Evolutionary conservation across 345 rosid species (phyloP).

Genomic region (Heritiera littoralis): DNA sequence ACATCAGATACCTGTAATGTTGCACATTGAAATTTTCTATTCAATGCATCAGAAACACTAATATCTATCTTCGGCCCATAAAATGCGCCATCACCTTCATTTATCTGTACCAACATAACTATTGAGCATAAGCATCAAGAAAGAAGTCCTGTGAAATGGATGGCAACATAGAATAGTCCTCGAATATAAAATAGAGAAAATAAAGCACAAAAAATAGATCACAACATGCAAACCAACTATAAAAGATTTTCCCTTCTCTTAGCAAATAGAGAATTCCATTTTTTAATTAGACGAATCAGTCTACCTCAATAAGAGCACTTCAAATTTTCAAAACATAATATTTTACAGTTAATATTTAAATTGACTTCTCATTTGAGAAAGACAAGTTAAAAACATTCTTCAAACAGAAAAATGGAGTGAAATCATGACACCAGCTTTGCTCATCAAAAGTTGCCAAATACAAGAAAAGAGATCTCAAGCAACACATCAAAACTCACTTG

Average conservation of each 20-base stretch:
- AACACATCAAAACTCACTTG: not conserved
- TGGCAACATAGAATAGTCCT: not conserved
- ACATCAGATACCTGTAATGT: constrained; percentile 72
- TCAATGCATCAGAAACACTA: constrained; percentile 92
- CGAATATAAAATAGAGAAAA: constrained; percentile 9
- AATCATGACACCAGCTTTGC: not conserved
- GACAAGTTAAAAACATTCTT: not conserved
- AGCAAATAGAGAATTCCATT: not conserved
- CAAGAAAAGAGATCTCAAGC: not conserved
- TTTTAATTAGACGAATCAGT: not conserved
- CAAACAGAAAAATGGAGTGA: not conserved
- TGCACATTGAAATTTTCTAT: constrained; percentile 93
- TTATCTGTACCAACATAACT: constrained; percentile 49
- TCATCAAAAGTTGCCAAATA: not conserved
- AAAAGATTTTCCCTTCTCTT: not conserved
- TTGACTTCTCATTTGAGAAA: not conserved
- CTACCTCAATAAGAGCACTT: not conserved
- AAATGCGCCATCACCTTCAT: constrained; percentile 97
- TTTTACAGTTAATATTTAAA: not conserved
- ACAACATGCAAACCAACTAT: not conserved
- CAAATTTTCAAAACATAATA: not conserved
- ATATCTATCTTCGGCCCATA: constrained; percentile 99
- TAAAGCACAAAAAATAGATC: not conserved
- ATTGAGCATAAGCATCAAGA: not conserved
- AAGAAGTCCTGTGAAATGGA: not conserved